Evolutionary conservation across 1,284 basidiomycete species (phyloP).

Genomic region (Tylopilus orsonianus): DNA sequence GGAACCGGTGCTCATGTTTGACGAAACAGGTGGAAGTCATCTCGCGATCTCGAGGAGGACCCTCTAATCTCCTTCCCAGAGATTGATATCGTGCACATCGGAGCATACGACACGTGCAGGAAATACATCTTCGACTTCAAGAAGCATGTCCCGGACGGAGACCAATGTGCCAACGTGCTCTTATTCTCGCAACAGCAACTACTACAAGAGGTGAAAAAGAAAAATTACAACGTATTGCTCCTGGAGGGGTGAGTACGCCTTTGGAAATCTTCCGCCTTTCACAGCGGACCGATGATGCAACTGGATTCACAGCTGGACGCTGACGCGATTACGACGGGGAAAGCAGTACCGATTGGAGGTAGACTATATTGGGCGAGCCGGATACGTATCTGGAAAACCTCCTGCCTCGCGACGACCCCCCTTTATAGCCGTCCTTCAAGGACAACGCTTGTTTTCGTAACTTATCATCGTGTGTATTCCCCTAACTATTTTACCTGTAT

Average conservation of each 20-base stretch:
- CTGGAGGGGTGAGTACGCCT: slow-evolving; percentile 57
- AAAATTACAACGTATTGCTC: slow-evolving; percentile 62
- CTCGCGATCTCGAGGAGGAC: slow-evolving; percentile 9
- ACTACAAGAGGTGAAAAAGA: slow-evolving; percentile 52
- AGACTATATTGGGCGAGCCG: slow-evolving; percentile 66
- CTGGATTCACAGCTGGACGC: slow-evolving; percentile 53
- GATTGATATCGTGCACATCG: slow-evolving; percentile 54
- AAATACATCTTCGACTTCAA: slow-evolving; percentile 65
- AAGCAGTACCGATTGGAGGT: slow-evolving; percentile 65
- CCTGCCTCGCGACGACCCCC: slow-evolving; percentile 53
- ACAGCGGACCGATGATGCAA: slow-evolving; percentile 13
- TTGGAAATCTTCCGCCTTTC: slow-evolving; percentile 4
- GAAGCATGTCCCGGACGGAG: slow-evolving; percentile 40
- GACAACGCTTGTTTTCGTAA: slow-evolving; percentile 32
- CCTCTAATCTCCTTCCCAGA: slow-evolving; percentile 41
- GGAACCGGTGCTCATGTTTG: slow-evolving; percentile 62
- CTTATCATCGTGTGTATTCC: slow-evolving; percentile 33
- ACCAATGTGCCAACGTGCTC: slow-evolving; percentile 51
- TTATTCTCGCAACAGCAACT: slow-evolving; percentile 64
- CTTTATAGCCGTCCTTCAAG: slow-evolving; percentile 60
- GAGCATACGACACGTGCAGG: slow-evolving; percentile 50
- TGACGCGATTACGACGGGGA: slow-evolving; percentile 63
- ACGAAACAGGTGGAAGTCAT: slow-evolving; percentile 58
- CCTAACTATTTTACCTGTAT: slow-evolving; percentile 26
- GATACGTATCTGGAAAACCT: slow-evolving; percentile 48